Base-by-base conservation (phyloP, 768 basidiomycete genomes). In the Mycena chlorophos region DNA sequence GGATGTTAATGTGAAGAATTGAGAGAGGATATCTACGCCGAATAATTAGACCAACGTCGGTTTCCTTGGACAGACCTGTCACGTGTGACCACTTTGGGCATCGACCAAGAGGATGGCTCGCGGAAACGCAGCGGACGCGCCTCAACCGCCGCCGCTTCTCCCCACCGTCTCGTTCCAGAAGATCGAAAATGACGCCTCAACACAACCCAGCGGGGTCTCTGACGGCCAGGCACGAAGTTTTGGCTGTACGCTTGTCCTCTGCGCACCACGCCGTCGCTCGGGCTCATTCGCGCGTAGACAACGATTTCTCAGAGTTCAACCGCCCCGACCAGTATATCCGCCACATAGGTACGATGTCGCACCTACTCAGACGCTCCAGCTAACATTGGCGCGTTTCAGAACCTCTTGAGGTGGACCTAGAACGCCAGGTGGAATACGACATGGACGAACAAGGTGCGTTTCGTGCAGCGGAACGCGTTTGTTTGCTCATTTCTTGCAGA, bases 381-480 rank as follows among this genome's bases (percentile, higher is more conserved):
- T 39, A 8, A 42, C 25, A 20, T 55, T 55, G 54, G 52, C n/a
- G 40, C 34, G n/a, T n/a, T 54, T 22, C 66, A 92, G 94, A 97
- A 65, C 96, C 96, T 0, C 76, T 97, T 61, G 96, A 99, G 68
- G 85, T 84, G 45, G 97, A 99, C 61, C 82, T 98, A 17, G 88
- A 89, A 5, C 83, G 84, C 34, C 94, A 96, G 63, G 96, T 99
- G 22, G 97, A 98, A 70, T 99, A 99, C 76, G 97, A 98, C 68
- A 98, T 99, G 94, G 97, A 98, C 67, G 97, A 98, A 68, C 95
- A 98, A 84, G 95, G 94, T 89, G 31, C 19, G 76, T 64, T 19
- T 12, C 34, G 38, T 60, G 22, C 28, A 22, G 34, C 22, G 20
- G 10, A 17, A 29, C 12, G 19, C 50, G 49, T 55, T 49, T 42